Conservation (phyloP, 352 stramenopile species). For the Globisporangium sylvaticum region DNA sequence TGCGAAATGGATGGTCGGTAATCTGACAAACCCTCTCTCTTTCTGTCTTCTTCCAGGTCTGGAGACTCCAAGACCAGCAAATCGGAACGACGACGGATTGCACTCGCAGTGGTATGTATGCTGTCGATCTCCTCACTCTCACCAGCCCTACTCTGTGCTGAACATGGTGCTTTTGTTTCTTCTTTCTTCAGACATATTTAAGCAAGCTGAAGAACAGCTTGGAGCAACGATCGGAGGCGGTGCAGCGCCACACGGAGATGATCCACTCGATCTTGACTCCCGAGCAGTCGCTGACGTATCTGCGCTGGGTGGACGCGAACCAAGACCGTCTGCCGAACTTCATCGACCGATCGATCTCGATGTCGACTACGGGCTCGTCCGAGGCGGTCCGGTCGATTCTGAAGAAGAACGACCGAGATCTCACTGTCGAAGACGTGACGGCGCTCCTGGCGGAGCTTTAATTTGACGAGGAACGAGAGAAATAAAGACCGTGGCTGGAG, state of each 20-base stretch:
- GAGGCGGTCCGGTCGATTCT: constrained; percentile 72
- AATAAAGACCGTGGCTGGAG: neutral
- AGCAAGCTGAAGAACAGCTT: constrained; percentile 84
- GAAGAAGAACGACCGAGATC: constrained; percentile 79
- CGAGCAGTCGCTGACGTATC: constrained; percentile 80
- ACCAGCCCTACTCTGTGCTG: neutral
- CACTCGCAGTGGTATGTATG: constrained; percentile 70
- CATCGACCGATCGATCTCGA: constrained; percentile 55
- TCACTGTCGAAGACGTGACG: constrained; percentile 85
- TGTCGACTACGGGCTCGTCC: constrained; percentile 50
- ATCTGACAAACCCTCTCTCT: neutral
- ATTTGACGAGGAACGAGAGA: neutral
- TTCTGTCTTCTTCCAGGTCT: constrained; percentile 28
- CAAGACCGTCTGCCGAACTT: constrained; percentile 61
- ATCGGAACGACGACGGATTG: constrained; percentile 71
- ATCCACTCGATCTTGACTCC: constrained; percentile 84
- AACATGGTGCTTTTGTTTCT: neutral
- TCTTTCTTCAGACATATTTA: constrained; percentile 73
- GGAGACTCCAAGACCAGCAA: constrained; percentile 82
- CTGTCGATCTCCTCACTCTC: neutral
- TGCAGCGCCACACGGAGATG: constrained; percentile 77
- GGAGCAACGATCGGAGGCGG: constrained; percentile 70
- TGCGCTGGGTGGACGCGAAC: constrained; percentile 81
- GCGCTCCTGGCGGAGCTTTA: constrained; percentile 66
- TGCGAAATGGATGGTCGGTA: neutral